Evolutionary conservation across 2,329 filamentous ascomycete species (phyloP).

Genomic region (Talaromyces atroroseus): DNA sequence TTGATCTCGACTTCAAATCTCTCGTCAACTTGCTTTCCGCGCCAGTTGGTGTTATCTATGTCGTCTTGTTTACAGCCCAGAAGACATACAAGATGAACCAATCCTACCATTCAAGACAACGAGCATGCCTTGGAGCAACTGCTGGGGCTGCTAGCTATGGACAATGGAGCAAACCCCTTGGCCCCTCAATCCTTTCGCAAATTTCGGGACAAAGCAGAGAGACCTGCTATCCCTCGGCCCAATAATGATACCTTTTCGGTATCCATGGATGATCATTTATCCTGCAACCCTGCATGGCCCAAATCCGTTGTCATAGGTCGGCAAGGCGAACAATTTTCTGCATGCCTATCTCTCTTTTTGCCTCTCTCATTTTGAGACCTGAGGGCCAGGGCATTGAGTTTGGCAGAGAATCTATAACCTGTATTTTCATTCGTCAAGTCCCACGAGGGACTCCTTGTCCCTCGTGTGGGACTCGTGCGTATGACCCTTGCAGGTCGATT

Average conservation of each 20-base stretch:
- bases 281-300: not conserved
- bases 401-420: not conserved
- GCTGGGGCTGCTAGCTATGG: too few species aligned
- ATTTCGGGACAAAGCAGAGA: not conserved
- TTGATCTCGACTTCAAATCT: too few species aligned
- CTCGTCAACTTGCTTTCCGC: too few species aligned
- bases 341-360: not conserved
- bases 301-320: not conserved
- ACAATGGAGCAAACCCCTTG: too few species aligned
- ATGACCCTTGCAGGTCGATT: slow-evolving; percentile 12
- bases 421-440: not conserved
- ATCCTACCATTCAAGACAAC: too few species aligned
- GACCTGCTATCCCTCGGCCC: slow-evolving; percentile 2
- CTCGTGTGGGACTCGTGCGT: slow-evolving; percentile 1
- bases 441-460: not conserved
- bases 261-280: slow-evolving; percentile 6
- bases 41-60: too few species aligned
- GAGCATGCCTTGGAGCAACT: too few species aligned
- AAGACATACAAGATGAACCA: too few species aligned
- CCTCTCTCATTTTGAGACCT: not conserved
- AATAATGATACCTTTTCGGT: not conserved
- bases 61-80: too few species aligned
- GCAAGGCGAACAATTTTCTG: not conserved
- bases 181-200: not conserved
- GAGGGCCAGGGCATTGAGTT: not conserved